These are phyloP conservation scores for Zasmidium citrigriseum DNA, from an alignment of 2,329 filamentous ascomycete species.

Conservation along the genomic window DNA sequence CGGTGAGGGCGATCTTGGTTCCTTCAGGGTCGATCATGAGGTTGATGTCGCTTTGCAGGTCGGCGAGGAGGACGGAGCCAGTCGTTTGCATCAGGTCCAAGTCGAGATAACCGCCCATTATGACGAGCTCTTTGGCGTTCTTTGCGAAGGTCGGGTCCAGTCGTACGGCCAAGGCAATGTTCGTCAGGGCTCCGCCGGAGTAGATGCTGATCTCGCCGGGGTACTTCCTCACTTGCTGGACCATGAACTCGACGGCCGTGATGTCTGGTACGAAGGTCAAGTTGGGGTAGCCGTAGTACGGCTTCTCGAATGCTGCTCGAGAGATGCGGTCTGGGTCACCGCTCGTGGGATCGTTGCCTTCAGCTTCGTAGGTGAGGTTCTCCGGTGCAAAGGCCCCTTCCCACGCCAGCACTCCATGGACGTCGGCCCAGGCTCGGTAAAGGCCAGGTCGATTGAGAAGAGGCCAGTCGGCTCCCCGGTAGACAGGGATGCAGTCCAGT, in stretches of 20 bases:
- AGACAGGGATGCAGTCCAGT: constrained; percentile 51
- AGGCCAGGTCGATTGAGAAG: constrained; percentile 48
- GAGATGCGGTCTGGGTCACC: constrained; percentile 47
- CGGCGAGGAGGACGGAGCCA: constrained; percentile 27
- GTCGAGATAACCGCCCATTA: constrained; percentile 56
- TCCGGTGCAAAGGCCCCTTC: constrained; percentile 48
- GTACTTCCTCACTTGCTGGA: constrained; percentile 48
- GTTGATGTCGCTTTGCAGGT: constrained; percentile 46
- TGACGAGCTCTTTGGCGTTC: constrained; percentile 48
- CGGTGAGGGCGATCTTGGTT: constrained; percentile 51
- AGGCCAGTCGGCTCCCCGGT: constrained; percentile 50
- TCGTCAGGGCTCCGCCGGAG: constrained; percentile 50
- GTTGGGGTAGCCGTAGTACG: constrained; percentile 49
- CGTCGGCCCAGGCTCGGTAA: constrained; percentile 43
- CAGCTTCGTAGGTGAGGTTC: constrained; percentile 45
- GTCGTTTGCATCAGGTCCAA: constrained; percentile 34
- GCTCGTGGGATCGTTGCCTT: constrained; percentile 49
- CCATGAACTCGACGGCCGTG: constrained; percentile 49
- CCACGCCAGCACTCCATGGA: constrained; percentile 49
- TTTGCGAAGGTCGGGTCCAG: constrained; percentile 50
- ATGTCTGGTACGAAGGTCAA: constrained; percentile 41
- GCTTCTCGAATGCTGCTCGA: constrained; percentile 46
- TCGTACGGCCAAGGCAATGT: constrained; percentile 50
- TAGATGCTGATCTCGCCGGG: constrained; percentile 54
- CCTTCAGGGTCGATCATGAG: constrained; percentile 55